Conservation (phyloP, 352 stramenopile species). For the Phytophthora megakarya region DNA sequence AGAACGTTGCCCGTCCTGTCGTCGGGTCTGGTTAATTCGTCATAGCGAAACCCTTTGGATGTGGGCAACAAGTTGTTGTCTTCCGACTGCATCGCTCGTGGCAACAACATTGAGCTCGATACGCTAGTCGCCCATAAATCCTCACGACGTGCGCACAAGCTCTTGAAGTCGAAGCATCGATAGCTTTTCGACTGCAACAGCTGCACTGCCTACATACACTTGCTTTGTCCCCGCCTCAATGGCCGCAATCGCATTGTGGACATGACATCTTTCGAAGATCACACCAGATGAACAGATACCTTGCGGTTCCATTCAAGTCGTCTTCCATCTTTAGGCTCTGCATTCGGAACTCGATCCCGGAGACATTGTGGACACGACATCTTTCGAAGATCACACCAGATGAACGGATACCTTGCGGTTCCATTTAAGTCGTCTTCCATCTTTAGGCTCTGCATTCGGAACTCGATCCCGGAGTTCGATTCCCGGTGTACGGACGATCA, state of each 20-base stretch:
- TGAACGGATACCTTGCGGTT: background rate
- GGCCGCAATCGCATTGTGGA: background rate
- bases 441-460: background rate
- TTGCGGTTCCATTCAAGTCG: background rate
- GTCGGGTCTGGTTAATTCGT: conserved; percentile 4
- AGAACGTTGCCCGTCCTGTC: conserved; percentile 3
- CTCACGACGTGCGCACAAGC: conserved; percentile 10
- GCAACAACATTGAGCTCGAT: background rate
- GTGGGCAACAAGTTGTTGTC: background rate
- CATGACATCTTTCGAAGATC: conserved; percentile 8
- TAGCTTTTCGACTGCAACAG: conserved; percentile 26
- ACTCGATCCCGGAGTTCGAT: no score
- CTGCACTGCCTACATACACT: conserved; percentile 9
- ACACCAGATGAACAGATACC: conserved; percentile 1
- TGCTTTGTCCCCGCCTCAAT: conserved; percentile 20
- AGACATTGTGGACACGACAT: conserved; percentile 2
- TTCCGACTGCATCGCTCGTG: conserved; percentile 11
- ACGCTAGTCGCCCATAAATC: conserved; percentile 3
- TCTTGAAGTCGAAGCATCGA: conserved; percentile 19
- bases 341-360: no score
- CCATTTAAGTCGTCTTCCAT: background rate
- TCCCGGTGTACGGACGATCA: conserved; percentile 24
- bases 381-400: conserved; percentile 3
- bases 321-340: background rate
- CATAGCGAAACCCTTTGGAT: background rate